A percentile compares a stretch with the other conserved stretches of the same genome.
These are phyloP conservation scores for Tremella yokohamensis DNA, from an alignment of 768 basidiomycete species.

Conservation along the genomic window DNA sequence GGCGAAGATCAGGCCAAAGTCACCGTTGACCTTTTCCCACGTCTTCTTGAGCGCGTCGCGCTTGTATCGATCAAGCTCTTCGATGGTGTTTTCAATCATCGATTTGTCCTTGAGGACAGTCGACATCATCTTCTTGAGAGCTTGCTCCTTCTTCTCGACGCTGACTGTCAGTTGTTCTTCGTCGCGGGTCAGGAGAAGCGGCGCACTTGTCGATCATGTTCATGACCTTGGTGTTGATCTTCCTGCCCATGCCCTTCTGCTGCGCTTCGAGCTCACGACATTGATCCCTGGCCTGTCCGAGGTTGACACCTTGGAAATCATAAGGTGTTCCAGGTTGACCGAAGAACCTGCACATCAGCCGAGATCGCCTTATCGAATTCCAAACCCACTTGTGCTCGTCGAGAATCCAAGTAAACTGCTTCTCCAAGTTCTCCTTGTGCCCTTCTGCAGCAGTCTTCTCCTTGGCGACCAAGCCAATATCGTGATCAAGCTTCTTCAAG, in stretches of 20 bases:
- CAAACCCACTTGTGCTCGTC: constrained; percentile 76
- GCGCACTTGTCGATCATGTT: constrained; percentile 90
- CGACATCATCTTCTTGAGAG: constrained; percentile 79
- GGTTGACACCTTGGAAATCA: constrained; percentile 69
- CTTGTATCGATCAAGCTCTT: constrained; percentile 89
- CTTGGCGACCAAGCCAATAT: constrained; percentile 61
- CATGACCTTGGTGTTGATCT: constrained; percentile 90
- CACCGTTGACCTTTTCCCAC: constrained; percentile 93
- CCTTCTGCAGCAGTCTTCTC: constrained; percentile 62
- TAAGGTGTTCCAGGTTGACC: constrained; percentile 76
- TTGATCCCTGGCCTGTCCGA: constrained; percentile 61
- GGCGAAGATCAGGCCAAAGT: constrained; percentile 93
- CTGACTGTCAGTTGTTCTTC: constrained; percentile 52
- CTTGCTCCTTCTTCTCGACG: constrained; percentile 86
- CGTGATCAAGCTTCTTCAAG: constrained; percentile 67
- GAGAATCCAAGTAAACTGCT: constrained; percentile 78
- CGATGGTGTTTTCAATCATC: constrained; percentile 92
- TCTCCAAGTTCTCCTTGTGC: constrained; percentile 65
- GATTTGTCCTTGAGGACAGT: constrained; percentile 87
- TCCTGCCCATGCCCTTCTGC: constrained; percentile 87
- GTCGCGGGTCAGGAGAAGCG: not conserved
- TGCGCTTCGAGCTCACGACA: constrained; percentile 70
- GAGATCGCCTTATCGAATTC: not conserved
- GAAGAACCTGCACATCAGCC: constrained; percentile 62
- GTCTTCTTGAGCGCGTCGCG: constrained; percentile 87